Conservation (phyloP, 73 alveolate genomes). For the Paramecium caudatum region DNA sequence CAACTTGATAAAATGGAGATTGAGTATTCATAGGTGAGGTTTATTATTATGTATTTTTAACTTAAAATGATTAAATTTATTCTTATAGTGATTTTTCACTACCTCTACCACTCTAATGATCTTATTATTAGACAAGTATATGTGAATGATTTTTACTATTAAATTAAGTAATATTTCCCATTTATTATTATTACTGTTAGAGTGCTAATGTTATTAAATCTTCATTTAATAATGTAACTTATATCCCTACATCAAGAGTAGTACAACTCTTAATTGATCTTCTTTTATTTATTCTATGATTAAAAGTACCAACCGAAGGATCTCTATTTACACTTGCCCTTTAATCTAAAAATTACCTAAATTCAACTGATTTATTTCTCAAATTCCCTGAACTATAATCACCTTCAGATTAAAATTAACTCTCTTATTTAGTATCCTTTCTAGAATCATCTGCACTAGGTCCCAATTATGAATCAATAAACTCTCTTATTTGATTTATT, state of each 20-base stretch:
- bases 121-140: neutral
- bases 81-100: neutral
- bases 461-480: constrained; percentile 28
- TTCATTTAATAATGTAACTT: constrained; percentile 36
- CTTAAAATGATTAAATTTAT: neutral
- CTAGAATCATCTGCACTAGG: neutral
- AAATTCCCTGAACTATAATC: constrained; percentile 18
- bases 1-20: neutral
- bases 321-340: neutral
- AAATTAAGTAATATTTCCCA: neutral
- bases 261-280: neutral
- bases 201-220: neutral
- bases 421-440: constrained; percentile 36
- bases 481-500: constrained; percentile 46
- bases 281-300: neutral
- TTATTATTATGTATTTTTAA: neutral
- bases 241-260: constrained; percentile 53
- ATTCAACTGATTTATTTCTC: constrained; percentile 63
- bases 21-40: neutral
- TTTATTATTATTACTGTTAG: neutral
- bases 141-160: neutral
- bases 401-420: constrained; percentile 36
- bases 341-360: constrained; percentile 17
- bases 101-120: neutral
- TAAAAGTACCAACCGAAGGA: neutral